Percentiles rank a stretch among this genome's conserved stretches.
Conservation (phyloP, 441 rosid species). For the Theobroma grandiflorum region DNA sequence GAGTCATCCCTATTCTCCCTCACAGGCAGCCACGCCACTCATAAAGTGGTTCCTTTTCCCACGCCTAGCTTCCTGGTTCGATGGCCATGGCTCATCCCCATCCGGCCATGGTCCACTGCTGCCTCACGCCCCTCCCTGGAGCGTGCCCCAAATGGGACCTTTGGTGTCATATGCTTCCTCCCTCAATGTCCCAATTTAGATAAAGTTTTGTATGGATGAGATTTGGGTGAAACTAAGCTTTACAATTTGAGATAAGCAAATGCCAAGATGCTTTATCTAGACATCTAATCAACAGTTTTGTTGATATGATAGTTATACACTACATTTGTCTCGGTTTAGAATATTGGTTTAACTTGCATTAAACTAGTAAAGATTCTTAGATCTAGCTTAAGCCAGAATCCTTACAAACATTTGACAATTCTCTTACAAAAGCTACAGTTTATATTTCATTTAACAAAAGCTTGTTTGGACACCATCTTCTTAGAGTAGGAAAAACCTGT, state of each 20-base stretch:
- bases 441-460: no score
- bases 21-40: conserved; percentile 33
- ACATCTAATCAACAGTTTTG: background rate
- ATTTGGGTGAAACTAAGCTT: background rate
- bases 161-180: no score
- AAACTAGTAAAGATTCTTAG: background rate
- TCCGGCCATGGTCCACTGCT: conserved; percentile 1
- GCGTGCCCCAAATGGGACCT: conserved; percentile 25
- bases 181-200: background rate
- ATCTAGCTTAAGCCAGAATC: background rate
- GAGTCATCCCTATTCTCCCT: background rate
- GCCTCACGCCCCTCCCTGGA: background rate
- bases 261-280: background rate
- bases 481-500: no score
- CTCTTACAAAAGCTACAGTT: no score
- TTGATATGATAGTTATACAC: background rate
- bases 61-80: background rate
- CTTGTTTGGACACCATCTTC: no score
- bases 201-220: background rate
- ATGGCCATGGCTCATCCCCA: background rate
- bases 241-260: background rate
- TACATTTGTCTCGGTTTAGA: background rate
- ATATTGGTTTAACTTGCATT: background rate
- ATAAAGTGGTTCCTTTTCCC: background rate
- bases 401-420: background rate